Base-by-base conservation (phyloP, 306 rosid species). In the Hylodesmum podocarpum region DNA sequence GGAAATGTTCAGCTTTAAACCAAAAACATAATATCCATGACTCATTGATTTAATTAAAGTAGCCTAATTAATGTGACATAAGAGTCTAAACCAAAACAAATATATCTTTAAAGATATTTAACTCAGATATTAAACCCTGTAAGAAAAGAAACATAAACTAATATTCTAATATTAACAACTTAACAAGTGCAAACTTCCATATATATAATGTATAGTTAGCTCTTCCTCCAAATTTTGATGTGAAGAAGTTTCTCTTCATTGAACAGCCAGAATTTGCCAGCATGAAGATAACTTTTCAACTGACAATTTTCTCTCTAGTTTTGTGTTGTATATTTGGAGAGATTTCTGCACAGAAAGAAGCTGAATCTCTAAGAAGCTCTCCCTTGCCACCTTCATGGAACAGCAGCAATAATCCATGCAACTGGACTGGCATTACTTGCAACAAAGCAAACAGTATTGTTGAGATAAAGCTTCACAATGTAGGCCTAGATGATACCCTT, bases 311-410 rank as follows among this genome's bases (percentile, higher is more conserved):
- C 36, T 46, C 51, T 34, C 77, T 70, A 4, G 62, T 70, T n/a
- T 37, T 78, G 22, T 43, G 33, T 0, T 49, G 65, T 49, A 47
- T 46, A 12, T 22, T 70, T 43, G 65, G 36, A 24, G 65, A 59
- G n/a, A 15, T 34, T 33, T 78, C 72, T 31, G 43, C 77, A 46
- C 66, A 70, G 66, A 78, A 59, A 78, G 82, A 78, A 78, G 82
- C 77, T 46, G 77, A 58, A 12, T 72, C 82, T 34, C 72, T 78
- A 15, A 47, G 50, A 14, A 61, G 61, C 72, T 44, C 77, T 59
- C 71, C 77, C n/a, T 46, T 65, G 28, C 29, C 66, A 8, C 49
- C 67, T 50, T 79, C 78, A 64, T 71, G 78, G 83, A 79, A 37
- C 40, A 70, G 22, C 5, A 62, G 46, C 36, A 49, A 5, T 3